phyloP scores from a whole-genome alignment of 495 filamentous ascomycete species.

The Penicillium bovifimosum region DNA sequence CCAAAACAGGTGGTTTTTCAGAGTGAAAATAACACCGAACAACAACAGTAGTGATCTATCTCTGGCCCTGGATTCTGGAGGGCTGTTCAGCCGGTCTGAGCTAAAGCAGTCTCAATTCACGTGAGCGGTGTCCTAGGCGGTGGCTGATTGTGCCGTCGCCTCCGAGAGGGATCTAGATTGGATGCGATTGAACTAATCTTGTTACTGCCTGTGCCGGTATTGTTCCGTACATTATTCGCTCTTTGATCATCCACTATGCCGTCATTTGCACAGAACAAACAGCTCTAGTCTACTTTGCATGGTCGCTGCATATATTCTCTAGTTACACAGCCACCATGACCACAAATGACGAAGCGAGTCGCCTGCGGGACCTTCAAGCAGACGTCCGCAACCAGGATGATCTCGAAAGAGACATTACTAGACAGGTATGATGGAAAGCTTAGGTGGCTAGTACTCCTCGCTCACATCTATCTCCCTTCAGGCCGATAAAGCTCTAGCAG shows the following conservation, averaged over 20 bases:
- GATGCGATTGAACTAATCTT: neutral
- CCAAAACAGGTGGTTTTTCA: neutral
- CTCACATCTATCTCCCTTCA: slow-evolving; percentile 30
- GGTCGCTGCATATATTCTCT: neutral
- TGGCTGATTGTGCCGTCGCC: slow-evolving; percentile 4
- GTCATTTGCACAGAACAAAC: neutral
- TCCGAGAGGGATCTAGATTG: slow-evolving; percentile 2
- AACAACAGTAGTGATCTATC: neutral
- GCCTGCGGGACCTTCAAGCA: slow-evolving; percentile 62
- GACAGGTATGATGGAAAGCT: slow-evolving; percentile 33
- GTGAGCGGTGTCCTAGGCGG: slow-evolving; percentile 3
- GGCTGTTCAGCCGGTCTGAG: neutral
- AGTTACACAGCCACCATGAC: slow-evolving; percentile 4
- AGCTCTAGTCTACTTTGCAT: slow-evolving; percentile 3
- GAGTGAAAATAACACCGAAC: neutral
- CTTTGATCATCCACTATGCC: slow-evolving; percentile 7
- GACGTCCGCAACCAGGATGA: slow-evolving; percentile 81
- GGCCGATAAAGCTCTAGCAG: slow-evolving; percentile 70
- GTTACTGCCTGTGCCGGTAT: neutral
- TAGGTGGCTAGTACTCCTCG: neutral
- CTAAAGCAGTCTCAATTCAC: neutral
- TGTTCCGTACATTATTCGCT: neutral
- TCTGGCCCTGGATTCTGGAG: too few relatives aligned
- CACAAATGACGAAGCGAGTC: slow-evolving; percentile 47
- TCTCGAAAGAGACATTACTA: slow-evolving; percentile 66